These are phyloP conservation scores for Yarrowia sp. DNA, from an alignment of 805 yeast genomes.

Conservation along the genomic window DNA sequence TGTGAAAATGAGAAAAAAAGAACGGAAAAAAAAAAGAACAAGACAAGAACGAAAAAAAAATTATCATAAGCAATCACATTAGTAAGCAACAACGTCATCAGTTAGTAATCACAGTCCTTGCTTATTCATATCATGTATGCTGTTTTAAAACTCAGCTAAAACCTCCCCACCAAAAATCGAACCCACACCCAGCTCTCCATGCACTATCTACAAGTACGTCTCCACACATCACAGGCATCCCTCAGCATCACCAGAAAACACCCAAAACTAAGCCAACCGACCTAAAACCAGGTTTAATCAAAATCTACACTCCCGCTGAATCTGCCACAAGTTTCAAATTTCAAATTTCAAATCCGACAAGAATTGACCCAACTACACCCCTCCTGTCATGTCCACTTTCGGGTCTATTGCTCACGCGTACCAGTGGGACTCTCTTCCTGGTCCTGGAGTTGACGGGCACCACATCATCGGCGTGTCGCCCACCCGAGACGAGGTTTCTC, in stretches of 20 bases:
- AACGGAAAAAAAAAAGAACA: no score
- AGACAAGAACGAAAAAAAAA: no score
- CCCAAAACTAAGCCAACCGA: no score
- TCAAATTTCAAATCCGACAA: neutral
- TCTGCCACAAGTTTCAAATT: neutral
- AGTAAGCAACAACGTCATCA: no score
- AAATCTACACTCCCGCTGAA: neutral
- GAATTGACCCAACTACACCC: neutral
- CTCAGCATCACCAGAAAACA: no score
- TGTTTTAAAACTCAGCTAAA: no score
- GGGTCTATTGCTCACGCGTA: constrained; percentile 58
- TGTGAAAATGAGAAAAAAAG: no score
- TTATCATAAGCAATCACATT: no score
- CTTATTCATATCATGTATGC: no score
- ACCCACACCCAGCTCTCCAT: neutral
- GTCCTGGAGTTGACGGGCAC: constrained; percentile 46
- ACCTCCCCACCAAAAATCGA: neutral
- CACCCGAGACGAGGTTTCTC: constrained; percentile 71
- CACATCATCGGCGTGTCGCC: constrained; percentile 68
- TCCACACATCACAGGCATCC: neutral
- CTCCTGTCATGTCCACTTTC: constrained; percentile 43
- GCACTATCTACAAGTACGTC: neutral
- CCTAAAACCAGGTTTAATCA: no score
- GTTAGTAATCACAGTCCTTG: no score
- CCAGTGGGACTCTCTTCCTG: constrained; percentile 48